Conservation (phyloP, 495 filamentous ascomycete species). For the Evernia prunastri region DNA sequence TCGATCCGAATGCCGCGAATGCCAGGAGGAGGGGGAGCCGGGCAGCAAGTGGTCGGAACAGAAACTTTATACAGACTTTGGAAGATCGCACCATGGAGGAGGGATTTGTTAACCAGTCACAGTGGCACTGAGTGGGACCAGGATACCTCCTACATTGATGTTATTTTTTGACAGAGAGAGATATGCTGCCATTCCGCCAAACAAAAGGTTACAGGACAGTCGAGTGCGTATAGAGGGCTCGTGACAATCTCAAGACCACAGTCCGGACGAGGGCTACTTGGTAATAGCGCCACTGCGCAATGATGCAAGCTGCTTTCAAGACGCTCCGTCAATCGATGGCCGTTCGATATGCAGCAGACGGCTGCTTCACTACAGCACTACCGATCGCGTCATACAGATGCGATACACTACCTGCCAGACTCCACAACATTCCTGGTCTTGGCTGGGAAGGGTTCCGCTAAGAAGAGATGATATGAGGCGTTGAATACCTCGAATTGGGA, state of each 20-base stretch:
- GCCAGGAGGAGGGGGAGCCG: conserved; percentile 73
- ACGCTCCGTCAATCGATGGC: not conserved
- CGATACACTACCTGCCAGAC: not conserved
- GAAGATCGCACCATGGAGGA: conserved; percentile 93
- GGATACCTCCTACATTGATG: not conserved
- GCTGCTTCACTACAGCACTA: not conserved
- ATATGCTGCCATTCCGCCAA: not conserved
- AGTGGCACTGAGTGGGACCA: conserved; percentile 50
- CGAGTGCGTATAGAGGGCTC: not conserved
- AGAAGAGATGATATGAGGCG: not conserved
- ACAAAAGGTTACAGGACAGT: not conserved
- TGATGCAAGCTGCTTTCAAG: not conserved
- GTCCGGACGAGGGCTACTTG: not conserved
- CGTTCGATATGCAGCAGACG: not conserved
- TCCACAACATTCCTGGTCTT: not conserved
- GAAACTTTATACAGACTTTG: conserved; percentile 87
- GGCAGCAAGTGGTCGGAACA: conserved; percentile 57
- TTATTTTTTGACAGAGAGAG: not conserved
- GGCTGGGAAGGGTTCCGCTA: not conserved
- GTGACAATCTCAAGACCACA: conserved; percentile 14
- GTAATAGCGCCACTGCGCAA: not conserved
- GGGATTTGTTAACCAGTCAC: conserved; percentile 59
- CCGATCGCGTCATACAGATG: not conserved
- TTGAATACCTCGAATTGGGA: not conserved
- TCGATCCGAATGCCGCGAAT: conserved; percentile 51